These are phyloP conservation scores for Trichosanthes truncata DNA, from an alignment of 306 rosid genomes.

Conservation along the genomic window DNA sequence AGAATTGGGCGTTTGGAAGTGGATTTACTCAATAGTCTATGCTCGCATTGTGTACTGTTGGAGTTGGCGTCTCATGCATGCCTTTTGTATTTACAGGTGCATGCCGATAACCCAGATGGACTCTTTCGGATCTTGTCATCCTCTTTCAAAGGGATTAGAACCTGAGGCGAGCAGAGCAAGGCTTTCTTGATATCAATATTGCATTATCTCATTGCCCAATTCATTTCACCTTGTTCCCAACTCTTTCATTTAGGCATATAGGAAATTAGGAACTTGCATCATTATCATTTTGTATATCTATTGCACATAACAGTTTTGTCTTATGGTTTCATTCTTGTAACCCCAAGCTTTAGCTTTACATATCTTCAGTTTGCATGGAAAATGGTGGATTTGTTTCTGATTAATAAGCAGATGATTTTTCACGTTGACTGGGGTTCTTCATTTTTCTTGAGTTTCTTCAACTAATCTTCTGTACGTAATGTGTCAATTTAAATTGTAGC, in stretches of 20 bases:
- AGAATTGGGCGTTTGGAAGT: neutral
- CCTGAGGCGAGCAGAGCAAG: constrained; percentile 1
- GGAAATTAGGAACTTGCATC: neutral
- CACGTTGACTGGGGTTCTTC: neutral
- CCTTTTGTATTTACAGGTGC: constrained; percentile 47
- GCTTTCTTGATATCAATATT: neutral
- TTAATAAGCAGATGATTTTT: neutral
- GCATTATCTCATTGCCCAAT: neutral
- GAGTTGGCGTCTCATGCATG: neutral
- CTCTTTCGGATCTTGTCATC: constrained; percentile 81
- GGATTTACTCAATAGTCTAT: neutral
- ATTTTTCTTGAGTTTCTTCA: neutral
- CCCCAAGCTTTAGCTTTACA: neutral
- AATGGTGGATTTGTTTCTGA: neutral
- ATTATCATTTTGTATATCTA: neutral
- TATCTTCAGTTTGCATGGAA: neutral
- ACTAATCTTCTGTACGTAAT: neutral
- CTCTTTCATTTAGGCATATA: neutral
- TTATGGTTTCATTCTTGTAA: neutral
- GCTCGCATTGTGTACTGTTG: neutral
- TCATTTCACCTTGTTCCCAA: neutral
- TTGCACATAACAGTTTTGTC: neutral
- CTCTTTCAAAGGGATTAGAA: constrained; percentile 50
- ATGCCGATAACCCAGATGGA: constrained; percentile 91
- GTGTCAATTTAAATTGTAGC: neutral